Evolutionary conservation across 495 filamentous ascomycete genomes (phyloP), one percentile per base, ranked within the genome.

Genomic region (Penicillium lagena): DNA sequence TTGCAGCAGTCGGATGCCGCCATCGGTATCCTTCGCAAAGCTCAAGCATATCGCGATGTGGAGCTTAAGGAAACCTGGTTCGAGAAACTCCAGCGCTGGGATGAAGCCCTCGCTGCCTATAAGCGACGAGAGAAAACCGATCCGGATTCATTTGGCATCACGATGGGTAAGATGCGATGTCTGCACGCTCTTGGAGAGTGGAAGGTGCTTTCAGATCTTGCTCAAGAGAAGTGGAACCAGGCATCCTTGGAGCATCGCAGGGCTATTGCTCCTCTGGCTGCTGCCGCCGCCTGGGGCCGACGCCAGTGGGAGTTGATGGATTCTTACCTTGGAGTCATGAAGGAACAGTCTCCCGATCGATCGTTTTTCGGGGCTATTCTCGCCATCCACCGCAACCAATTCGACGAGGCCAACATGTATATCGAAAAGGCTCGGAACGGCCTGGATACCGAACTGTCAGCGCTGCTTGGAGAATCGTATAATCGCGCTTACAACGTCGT

Each of bases 101-200:
- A 98, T 52, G 93, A 98, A 64, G 93, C 93, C n/a, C 74, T 98
- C 48, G 78, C 81, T 40, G 90, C 90, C 33, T 98, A 97, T 52
- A 82, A 89, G 49, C 81, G 86, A 47, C 82, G 89, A 12, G 84
- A 88, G 50, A 69, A 63, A 43, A 78, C 83, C 8, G 87, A 95
- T 38, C 77, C 81, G 3, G 70, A 78, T 7, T 86, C 85, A 0
- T 85, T 97, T 49, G 90, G 96, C 42, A 83, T 96, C 30, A 91
- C 91, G 6, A 96, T 97, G 89, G 93, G 93, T 47, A 97, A 98
- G 66, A 99, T 99, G 93, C 85, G 94, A 12, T 99, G 93, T 77
- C 68, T 96, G 34, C 94, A 99, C 57, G 93, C 93, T 29, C 77
- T 99, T 29, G 94, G 93, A 35, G 93, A 99, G 62, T 99, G 91